phyloP scores from a whole-genome alignment of 1,139 yeast genomes.

The Kodamaea sp. region DNA sequence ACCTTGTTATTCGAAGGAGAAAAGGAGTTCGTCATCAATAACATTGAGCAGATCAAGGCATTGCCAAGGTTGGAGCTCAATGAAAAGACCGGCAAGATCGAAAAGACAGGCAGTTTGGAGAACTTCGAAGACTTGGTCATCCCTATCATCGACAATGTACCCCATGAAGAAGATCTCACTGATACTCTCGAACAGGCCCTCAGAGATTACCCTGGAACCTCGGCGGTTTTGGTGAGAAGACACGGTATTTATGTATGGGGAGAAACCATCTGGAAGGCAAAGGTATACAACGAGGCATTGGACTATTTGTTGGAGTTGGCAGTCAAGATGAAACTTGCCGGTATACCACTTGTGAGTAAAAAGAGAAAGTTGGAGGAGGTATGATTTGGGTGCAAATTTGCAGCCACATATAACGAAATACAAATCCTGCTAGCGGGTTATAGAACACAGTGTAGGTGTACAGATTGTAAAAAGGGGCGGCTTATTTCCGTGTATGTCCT shows the following conservation, averaged over 20 bases:
- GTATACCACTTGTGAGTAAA: conserved; percentile 46
- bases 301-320: conserved; percentile 87
- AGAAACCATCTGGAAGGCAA: conserved; percentile 87
- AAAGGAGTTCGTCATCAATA: conserved; percentile 67
- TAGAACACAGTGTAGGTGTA: too few relatives aligned
- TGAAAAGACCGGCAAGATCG: conserved; percentile 45
- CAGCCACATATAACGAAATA: too few relatives aligned
- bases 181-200: conserved; percentile 66
- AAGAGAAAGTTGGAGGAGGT: too few relatives aligned
- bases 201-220: conserved; percentile 66
- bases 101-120: conserved; percentile 65
- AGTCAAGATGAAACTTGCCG: conserved; percentile 69
- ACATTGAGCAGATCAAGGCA: conserved; percentile 92
- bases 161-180: conserved; percentile 85
- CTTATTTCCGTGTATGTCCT: too few relatives aligned
- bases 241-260: conserved; percentile 98
- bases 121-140: conserved; percentile 75
- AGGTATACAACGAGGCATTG: conserved; percentile 87
- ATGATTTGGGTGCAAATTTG: background rate
- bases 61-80: conserved; percentile 54
- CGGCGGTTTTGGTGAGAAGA: conserved; percentile 87
- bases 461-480: too few relatives aligned
- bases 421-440: too few relatives aligned
- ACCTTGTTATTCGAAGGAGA: conserved; percentile 65
- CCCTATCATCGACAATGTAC: conserved; percentile 89